A percentile compares a stretch with the other conserved stretches of the same genome.
These are phyloP conservation scores for Sugiyamaella chiloensis DNA, from an alignment of 805 yeast species.

Conservation along the genomic window DNA sequence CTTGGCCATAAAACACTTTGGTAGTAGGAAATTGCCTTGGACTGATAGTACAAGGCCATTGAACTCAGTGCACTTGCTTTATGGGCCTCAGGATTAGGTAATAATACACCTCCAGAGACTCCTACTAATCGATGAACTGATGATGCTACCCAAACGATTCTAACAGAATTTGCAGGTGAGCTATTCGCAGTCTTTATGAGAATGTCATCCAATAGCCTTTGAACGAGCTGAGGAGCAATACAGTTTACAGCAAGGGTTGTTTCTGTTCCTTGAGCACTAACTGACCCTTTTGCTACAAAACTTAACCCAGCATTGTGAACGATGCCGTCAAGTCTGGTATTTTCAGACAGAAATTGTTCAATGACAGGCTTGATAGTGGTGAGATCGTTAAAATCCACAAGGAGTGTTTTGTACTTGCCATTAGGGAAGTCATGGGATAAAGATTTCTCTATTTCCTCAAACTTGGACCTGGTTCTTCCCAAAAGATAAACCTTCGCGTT, in stretches of 20 bases:
- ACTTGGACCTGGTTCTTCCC: conserved; percentile 36
- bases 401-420: conserved; percentile 36
- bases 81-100: conserved; percentile 29
- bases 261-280: conserved; percentile 45
- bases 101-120: conserved; percentile 31
- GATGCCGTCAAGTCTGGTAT: conserved; percentile 28
- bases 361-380: conserved; percentile 12
- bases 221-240: conserved; percentile 46
- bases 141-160: conserved; percentile 48
- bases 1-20: conserved; percentile 38
- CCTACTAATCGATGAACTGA: conserved; percentile 35
- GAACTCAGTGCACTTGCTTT: conserved; percentile 37
- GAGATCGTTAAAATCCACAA: conserved; percentile 7
- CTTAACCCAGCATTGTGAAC: conserved; percentile 46
- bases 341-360: conserved; percentile 21
- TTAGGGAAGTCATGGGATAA: conserved; percentile 26
- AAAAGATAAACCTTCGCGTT: conserved; percentile 38
- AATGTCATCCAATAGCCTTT: conserved; percentile 39
- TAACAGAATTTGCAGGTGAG: conserved; percentile 30
- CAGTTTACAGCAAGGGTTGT: conserved; percentile 45
- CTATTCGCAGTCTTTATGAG: conserved; percentile 34
- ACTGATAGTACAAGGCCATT: conserved; percentile 39
- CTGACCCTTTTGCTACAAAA: conserved; percentile 28
- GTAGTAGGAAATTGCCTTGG: conserved; percentile 42
- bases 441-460: conserved; percentile 29